Evolutionary conservation across 768 basidiomycete species (phyloP), one percentile per base, ranked within the genome.

Genomic region (Trichaptum fuscoviolaceum): DNA sequence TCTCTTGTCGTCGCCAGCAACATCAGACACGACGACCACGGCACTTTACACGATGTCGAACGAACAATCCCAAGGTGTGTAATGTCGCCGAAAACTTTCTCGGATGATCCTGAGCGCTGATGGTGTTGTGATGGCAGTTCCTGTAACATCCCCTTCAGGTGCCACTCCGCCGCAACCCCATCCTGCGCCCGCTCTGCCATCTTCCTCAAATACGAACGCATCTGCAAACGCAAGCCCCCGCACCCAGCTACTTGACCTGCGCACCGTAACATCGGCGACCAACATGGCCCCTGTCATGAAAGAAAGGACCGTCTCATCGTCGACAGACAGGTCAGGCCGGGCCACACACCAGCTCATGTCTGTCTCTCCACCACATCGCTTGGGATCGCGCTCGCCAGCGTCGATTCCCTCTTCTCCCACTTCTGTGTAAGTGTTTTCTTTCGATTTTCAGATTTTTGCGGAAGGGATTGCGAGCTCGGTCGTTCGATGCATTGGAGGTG

Each of bases 361-460:
- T 24, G 35, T 66, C 12, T 60, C 66, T 8, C 63, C 63, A 6
- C 24, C 27, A 26, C 36, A 42, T 34, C 68, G 83, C 58, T 71
- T 87, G 26, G 89, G 87, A 57, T 88, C 87, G 10, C 82, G 83
- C 25, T 90, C 90, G 0, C 89, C 90, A 0, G 81, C 79, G n/a
- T 90, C 89, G 15, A 92, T 92, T 66, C 90, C 90, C 0, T 91
- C 89, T 18, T 90, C 88, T 1, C 91, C 91, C 2, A 90, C 90
- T 23, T 91, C 90, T 35, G 85, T 91, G 88, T 90, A 81, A 67
- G 88, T 77, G 65, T 69, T 35, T 35, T 35, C 35, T 52, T 23
- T n/a, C 10, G 10, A 15, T 63, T 34, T 63, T 36, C 35, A 30
- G n/a, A n/a, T n/a, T 34, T 18, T 30, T 26, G 15, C 23, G 18